Percentiles rank a stretch among this genome's conserved stretches.
phyloP scores from a whole-genome alignment of 139 green algal species.

The Bryopsis sp. region DNA sequence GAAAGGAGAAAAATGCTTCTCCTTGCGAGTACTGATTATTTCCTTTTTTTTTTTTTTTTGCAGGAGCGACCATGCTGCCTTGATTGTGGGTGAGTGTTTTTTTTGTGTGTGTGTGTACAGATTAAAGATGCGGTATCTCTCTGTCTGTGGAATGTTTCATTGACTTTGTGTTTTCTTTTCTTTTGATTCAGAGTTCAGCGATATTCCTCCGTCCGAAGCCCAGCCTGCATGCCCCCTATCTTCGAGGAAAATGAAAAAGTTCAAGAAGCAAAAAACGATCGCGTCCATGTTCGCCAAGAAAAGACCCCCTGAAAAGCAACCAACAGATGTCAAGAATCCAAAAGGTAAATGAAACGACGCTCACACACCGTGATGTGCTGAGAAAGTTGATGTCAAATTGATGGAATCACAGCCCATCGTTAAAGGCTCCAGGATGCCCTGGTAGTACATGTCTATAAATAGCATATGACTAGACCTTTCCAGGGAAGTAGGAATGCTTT shows the following conservation, averaged over 20 bases:
- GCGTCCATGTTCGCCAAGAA: constrained; percentile 2
- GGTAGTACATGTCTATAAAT: no score
- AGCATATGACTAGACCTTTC: no score
- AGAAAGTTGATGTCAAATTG: no score
- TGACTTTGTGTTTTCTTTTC: neutral
- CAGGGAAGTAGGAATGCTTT: no score
- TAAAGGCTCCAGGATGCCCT: no score
- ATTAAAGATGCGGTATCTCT: neutral
- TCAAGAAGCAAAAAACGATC: constrained; percentile 1
- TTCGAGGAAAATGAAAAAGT: neutral
- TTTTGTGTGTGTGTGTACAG: neutral
- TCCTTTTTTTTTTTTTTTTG: neutral
- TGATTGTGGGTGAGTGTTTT: neutral
- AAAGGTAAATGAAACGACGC: no score
- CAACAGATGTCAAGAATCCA: no score
- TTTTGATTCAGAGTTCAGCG: neutral
- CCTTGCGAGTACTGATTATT: neutral
- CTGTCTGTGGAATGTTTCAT: neutral
- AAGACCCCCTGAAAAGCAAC: neutral
- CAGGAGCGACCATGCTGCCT: neutral
- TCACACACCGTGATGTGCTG: no score
- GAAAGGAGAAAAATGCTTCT: no score
- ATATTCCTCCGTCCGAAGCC: no score
- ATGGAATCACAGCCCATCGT: no score
- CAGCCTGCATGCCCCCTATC: neutral